Conservation (phyloP, 1,139 yeast species). For the Protomyces gravidus region DNA sequence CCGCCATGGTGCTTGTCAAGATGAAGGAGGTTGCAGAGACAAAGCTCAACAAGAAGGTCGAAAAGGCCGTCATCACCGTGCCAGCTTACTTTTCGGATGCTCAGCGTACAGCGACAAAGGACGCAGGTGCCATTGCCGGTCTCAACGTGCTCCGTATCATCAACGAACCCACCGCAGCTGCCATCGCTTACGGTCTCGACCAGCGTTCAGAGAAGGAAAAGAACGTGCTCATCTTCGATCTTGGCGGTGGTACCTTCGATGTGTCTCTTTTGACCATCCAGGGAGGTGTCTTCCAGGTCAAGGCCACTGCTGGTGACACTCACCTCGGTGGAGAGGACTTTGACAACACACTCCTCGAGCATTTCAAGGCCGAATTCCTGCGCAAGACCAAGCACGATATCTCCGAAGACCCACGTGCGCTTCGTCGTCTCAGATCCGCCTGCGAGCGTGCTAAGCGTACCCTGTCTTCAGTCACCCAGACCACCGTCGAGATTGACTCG, state of each 20-base stretch:
- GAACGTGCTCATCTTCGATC: conserved; percentile 85
- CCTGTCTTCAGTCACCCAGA: conserved; percentile 78
- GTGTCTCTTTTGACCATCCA: conserved; percentile 87
- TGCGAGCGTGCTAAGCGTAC: conserved; percentile 93
- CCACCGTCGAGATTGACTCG: conserved; percentile 81
- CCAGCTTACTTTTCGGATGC: conserved; percentile 98
- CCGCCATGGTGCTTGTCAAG: conserved; percentile 90
- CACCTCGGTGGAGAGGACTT: conserved; percentile 98
- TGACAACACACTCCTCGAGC: conserved; percentile 74
- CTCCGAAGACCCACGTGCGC: conserved; percentile 70
- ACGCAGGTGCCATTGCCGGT: conserved; percentile 97
- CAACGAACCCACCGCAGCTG: conserved; percentile 98
- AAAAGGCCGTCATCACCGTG: conserved; percentile 91
- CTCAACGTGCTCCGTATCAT: conserved; percentile 93
- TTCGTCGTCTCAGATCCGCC: conserved; percentile 85
- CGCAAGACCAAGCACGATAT: conserved; percentile 77
- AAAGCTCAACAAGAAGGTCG: conserved; percentile 86
- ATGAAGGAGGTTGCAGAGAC: conserved; percentile 99
- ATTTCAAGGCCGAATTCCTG: conserved; percentile 77
- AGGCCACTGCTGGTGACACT: conserved; percentile 98
- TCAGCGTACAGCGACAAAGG: conserved; percentile 98
- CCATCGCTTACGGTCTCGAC: conserved; percentile 97
- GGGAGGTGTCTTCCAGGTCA: conserved; percentile 94
- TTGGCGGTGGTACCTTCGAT: conserved; percentile 99
- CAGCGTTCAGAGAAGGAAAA: conserved; percentile 73